A percentile compares a stretch with the other conserved stretches of the same genome.
These are phyloP conservation scores for Plectosphaerella cucumerina DNA, from an alignment of 2,329 filamentous ascomycete genomes.

Conservation along the genomic window DNA sequence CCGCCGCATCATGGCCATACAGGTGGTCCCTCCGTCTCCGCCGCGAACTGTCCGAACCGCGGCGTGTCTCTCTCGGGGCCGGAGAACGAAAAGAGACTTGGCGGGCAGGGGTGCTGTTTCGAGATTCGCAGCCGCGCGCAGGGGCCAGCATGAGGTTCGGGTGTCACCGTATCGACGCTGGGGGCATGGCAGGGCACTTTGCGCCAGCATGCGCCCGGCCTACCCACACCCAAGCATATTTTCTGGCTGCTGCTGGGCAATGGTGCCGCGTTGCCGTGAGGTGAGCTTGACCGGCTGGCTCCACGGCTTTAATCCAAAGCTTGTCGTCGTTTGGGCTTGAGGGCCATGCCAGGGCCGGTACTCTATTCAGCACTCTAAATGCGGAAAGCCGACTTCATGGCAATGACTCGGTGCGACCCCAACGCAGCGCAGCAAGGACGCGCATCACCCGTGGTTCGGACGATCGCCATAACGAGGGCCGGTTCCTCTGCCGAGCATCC, in stretches of 20 bases:
- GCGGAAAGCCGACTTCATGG: too few relatives aligned
- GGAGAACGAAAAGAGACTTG: not conserved
- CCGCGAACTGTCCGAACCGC: not conserved
- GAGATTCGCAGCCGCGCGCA: not conserved
- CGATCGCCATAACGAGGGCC: too few relatives aligned
- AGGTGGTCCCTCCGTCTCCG: not conserved
- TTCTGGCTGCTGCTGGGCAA: not conserved
- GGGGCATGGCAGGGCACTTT: too few relatives aligned
- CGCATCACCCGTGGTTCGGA: too few relatives aligned
- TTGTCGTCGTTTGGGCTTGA: not conserved
- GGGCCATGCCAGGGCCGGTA: too few relatives aligned
- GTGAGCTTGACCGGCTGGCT: not conserved
- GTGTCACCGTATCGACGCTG: too few relatives aligned
- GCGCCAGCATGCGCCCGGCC: too few relatives aligned
- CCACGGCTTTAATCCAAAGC: not conserved
- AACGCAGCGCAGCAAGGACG: too few relatives aligned
- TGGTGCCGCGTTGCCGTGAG: not conserved
- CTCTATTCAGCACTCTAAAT: too few relatives aligned
- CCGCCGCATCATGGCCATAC: too few relatives aligned
- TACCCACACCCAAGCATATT: not conserved
- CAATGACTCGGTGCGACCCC: too few relatives aligned
- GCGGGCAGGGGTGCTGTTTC: not conserved
- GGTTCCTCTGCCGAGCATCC: too few relatives aligned
- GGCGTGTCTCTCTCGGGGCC: not conserved
- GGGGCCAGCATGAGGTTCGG: not conserved